These are phyloP conservation scores for Cladochytrium replicatum DNA, from an alignment of 192 early-diverging fungal species.

Conservation along the genomic window DNA sequence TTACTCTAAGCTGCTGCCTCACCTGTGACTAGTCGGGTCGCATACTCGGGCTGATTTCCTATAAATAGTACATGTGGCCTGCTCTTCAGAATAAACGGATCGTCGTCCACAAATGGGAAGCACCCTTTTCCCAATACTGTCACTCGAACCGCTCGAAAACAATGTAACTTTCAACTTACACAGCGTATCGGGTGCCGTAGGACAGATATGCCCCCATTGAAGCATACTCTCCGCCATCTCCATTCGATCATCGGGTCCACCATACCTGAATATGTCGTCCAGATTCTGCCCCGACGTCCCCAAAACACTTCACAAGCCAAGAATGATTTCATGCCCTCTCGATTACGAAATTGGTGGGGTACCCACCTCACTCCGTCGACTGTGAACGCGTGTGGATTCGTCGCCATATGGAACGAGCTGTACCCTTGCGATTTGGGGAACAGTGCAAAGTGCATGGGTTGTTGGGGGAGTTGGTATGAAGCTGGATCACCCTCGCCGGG, in stretches of 20 bases:
- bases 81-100: constrained; percentile 74
- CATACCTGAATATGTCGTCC: constrained; percentile 74
- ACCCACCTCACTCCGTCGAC: constrained; percentile 54
- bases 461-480: constrained; percentile 73
- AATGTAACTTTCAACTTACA: constrained; percentile 45
- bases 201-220: constrained; percentile 81
- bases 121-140: constrained; percentile 47
- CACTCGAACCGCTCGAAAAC: background rate
- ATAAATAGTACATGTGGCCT: constrained; percentile 81
- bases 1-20: background rate
- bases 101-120: constrained; percentile 77
- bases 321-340: background rate
- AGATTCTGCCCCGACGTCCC: constrained; percentile 80
- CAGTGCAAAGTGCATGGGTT: constrained; percentile 64
- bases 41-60: constrained; percentile 76
- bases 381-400: constrained; percentile 71
- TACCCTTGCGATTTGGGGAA: constrained; percentile 50
- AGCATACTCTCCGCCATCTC: constrained; percentile 63
- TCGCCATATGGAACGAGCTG: constrained; percentile 55
- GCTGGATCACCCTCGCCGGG: constrained; percentile 75
- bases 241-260: constrained; percentile 43
- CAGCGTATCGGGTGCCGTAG: constrained; percentile 88
- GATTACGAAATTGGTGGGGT: background rate
- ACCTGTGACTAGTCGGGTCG: constrained; percentile 30
- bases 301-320: constrained; percentile 42